These are phyloP conservation scores for Scheffersomyces lignicola DNA, from an alignment of 1,139 yeast species.

Conservation along the genomic window DNA sequence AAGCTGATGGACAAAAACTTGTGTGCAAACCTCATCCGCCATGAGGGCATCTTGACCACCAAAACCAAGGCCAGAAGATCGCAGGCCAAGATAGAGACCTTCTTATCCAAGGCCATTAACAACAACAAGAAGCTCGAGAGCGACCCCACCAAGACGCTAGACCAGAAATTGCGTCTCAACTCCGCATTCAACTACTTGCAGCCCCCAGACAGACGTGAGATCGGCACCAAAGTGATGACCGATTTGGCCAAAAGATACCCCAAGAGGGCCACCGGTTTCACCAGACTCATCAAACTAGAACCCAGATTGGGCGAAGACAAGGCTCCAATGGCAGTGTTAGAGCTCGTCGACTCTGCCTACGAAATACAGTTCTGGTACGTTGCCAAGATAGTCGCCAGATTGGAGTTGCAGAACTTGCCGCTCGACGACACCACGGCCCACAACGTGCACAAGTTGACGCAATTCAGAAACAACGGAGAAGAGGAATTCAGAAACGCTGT, in stretches of 20 bases:
- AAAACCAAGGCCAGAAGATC: constrained; percentile 49
- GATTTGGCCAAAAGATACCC: constrained; percentile 66
- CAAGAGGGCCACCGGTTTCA: constrained; percentile 74
- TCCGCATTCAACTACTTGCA: constrained; percentile 37
- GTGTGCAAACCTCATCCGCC: constrained; percentile 47
- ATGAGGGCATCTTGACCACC: constrained; percentile 47
- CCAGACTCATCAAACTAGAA: constrained; percentile 81
- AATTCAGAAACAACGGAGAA: constrained; percentile 50
- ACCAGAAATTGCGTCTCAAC: constrained; percentile 19
- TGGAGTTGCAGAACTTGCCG: constrained; percentile 64
- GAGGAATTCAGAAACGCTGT: constrained; percentile 60
- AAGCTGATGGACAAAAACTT: constrained; percentile 49
- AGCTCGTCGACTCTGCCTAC: constrained; percentile 73
- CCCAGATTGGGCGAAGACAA: constrained; percentile 83
- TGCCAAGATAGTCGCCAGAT: constrained; percentile 79
- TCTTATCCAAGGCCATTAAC: constrained; percentile 32
- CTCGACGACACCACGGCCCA: constrained; percentile 59
- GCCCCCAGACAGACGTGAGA: constrained; percentile 39
- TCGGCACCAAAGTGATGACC: constrained; percentile 59
- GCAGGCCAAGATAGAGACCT: constrained; percentile 43
- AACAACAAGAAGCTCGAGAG: constrained; percentile 17
- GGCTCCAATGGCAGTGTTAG: constrained; percentile 88
- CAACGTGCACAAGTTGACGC: constrained; percentile 55
- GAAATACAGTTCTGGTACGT: constrained; percentile 77
- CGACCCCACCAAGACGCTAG: not conserved